phyloP scores from a whole-genome alignment of 345 rosid genomes.

The Noccaea caerulescens region DNA sequence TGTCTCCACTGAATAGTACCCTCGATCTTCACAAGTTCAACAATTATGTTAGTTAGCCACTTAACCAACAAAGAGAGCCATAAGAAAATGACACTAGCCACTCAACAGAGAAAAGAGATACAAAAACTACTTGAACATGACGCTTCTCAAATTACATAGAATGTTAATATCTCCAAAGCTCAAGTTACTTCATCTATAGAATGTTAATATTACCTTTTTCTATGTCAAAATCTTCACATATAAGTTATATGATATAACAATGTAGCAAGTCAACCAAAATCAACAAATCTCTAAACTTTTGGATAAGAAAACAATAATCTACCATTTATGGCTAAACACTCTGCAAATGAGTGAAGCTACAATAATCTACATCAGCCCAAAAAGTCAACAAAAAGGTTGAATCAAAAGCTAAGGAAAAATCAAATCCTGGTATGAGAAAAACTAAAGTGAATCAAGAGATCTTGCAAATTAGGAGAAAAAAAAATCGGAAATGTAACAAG shows the following conservation, averaged over 20 bases:
- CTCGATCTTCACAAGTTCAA: constrained; percentile 73
- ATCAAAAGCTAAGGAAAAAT: background rate
- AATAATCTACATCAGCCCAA: background rate
- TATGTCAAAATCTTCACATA: constrained; percentile 1
- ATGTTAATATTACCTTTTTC: no score
- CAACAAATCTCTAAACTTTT: background rate
- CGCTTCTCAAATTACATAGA: constrained; percentile 17
- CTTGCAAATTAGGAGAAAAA: no score
- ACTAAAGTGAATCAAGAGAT: constrained; percentile 13
- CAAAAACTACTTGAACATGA: background rate
- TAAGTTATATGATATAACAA: constrained; percentile 10
- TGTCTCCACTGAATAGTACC: constrained; percentile 93
- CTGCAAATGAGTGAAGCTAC: background rate
- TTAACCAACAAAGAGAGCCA: background rate
- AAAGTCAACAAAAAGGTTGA: background rate
- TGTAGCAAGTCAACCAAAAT: background rate
- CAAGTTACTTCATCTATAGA: background rate
- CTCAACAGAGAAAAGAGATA: background rate
- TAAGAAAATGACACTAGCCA: background rate
- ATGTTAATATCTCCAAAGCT: background rate
- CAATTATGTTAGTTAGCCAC: background rate
- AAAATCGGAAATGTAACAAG: no score
- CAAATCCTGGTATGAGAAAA: background rate
- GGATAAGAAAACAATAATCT: background rate
- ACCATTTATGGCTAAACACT: background rate